Evolutionary conservation across 164 flowering plant genomes (phyloP).

Genomic region (Umbellularia californica): DNA sequence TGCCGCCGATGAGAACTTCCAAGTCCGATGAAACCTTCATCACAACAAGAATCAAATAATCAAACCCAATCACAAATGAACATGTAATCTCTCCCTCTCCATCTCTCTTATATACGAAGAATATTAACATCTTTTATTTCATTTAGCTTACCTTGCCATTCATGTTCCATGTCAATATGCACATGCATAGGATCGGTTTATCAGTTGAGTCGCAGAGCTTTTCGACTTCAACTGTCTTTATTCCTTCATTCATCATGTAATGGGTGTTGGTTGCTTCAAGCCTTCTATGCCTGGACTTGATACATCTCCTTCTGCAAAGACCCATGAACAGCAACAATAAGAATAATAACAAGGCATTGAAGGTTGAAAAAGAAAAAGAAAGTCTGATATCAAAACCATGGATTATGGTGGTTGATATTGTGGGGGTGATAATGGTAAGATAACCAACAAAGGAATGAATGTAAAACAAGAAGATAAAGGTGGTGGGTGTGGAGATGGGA

Average conservation of each 20-base stretch:
- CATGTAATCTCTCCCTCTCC: no score
- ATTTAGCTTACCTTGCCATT: slow-evolving; percentile 52
- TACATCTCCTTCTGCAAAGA: slow-evolving; percentile 22
- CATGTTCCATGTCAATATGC: slow-evolving; percentile 87
- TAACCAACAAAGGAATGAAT: neutral
- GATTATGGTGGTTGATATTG: neutral
- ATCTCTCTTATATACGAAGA: neutral
- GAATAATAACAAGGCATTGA: neutral
- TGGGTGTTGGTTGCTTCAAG: slow-evolving; percentile 11
- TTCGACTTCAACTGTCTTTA: slow-evolving; percentile 36
- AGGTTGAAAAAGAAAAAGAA: neutral
- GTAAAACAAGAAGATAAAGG: neutral
- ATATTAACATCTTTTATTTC: neutral
- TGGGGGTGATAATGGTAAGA: neutral
- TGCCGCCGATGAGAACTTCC: slow-evolving; percentile 36
- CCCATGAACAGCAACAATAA: neutral
- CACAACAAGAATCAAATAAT: neutral
- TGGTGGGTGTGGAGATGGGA: neutral
- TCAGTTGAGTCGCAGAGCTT: slow-evolving; percentile 32
- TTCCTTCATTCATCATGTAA: slow-evolving; percentile 39
- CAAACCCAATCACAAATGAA: neutral
- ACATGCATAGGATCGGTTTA: slow-evolving; percentile 43
- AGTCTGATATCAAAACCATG: neutral
- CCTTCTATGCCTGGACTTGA: slow-evolving; percentile 14
- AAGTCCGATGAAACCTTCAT: slow-evolving; percentile 39